Evolutionary conservation across 768 basidiomycete genomes (phyloP), one percentile per base, ranked within the genome.

Genomic region (Mycena pura): DNA sequence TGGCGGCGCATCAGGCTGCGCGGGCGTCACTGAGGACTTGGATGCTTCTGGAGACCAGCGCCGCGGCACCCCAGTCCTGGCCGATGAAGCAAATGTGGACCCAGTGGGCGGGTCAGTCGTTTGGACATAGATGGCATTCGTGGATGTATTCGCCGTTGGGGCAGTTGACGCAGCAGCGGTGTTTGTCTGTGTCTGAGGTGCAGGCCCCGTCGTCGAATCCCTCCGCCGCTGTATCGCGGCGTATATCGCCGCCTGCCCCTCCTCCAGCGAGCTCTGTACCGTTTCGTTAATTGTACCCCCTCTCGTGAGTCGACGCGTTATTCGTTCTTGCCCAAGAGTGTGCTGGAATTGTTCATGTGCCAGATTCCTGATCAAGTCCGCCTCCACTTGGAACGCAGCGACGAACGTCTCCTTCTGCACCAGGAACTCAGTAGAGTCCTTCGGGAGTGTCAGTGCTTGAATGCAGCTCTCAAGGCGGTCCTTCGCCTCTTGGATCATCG

Each of bases 401-500:
- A 63, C 2, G 14, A 27, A 43, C 3, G 1, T 14, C 1, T 40
- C 29, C 6, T 21, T 41, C 17, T 32, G 40, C 10, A 19, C 44
- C 1, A 1, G 6, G 9, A 10, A 57, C 21, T 57, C 36, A 1
- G 41, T 36, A 15, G 55, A 52, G 24, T 28, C 11, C 19, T 2
- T 47, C 17, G 6, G 13, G n/a, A 10, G 1, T 38, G 54, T 29
- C 36, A 57, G 19, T 1, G 41, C 44, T 15, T 41, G 49, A 6
- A 63, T 7, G 0, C 85, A 81, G 15, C 75, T 72, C 32, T 85
- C 79, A 34, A 85, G 73, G 58, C 83, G 85, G 57, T 84, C 80
- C 73, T 86, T 86, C 19, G 90, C 85, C 60, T 89, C 89, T 54
- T 86, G 81, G 60, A 89, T 70, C 76, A 83, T 79, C 28, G 68